Conservation (phyloP, 371 early-diverging fungal species). For the Apophysomyces variabilis region DNA sequence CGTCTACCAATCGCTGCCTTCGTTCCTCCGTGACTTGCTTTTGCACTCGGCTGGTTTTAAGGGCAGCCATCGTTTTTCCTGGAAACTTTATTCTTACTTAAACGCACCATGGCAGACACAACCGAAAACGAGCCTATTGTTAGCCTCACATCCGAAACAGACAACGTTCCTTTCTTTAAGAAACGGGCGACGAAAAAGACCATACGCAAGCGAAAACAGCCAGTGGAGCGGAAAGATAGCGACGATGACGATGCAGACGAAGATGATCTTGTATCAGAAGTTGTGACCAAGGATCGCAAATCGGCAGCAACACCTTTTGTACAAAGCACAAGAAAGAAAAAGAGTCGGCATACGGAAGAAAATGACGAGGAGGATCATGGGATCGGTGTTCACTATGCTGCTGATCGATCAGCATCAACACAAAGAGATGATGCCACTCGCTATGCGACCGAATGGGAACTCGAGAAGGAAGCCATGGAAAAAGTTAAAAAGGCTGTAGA, state of each 20-base stretch:
- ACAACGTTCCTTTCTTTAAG: constrained; percentile 61
- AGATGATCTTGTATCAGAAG: constrained; percentile 39
- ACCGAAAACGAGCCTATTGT: not conserved
- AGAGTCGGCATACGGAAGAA: constrained; percentile 17
- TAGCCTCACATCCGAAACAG: constrained; percentile 14
- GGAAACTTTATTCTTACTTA: too few species aligned
- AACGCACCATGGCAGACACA: constrained; percentile 4
- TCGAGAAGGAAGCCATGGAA: constrained; percentile 45
- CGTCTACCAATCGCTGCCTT: too few species aligned
- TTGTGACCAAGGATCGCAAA: constrained; percentile 57
- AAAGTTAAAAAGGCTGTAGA: constrained; percentile 34
- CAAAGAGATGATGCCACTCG: constrained; percentile 59
- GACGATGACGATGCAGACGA: constrained; percentile 47
- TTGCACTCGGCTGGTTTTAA: too few species aligned
- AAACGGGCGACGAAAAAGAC: constrained; percentile 60
- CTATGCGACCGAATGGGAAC: constrained; percentile 55
- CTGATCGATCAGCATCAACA: constrained; percentile 47
- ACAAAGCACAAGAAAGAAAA: constrained; percentile 45
- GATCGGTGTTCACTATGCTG: constrained; percentile 60
- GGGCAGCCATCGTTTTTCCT: too few species aligned
- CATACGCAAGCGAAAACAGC: constrained; percentile 55
- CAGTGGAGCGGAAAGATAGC: constrained; percentile 36
- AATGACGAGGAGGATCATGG: constrained; percentile 42
- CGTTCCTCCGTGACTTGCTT: too few species aligned
- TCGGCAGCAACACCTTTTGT: constrained; percentile 44